Evolutionary conservation across 2,329 filamentous ascomycete genomes (phyloP).

Genomic region (Monilinia polystroma): DNA sequence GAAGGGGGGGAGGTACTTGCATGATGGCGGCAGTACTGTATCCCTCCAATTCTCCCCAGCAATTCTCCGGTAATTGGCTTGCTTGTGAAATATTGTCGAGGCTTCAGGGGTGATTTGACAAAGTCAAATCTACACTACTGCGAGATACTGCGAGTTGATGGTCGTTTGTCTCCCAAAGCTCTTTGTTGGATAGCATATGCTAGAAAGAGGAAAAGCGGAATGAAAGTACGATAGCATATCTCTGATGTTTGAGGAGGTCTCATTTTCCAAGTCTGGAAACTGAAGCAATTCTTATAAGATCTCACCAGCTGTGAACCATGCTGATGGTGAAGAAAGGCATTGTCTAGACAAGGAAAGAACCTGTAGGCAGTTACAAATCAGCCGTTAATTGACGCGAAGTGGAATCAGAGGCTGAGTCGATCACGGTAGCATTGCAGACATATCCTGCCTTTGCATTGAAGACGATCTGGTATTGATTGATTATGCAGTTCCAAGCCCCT

Average conservation of each 20-base stretch:
- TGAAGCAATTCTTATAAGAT: neutral
- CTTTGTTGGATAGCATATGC: too few relatives aligned
- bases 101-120: too few relatives aligned
- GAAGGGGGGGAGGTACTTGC: too few relatives aligned
- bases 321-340: neutral
- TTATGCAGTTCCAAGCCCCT: constrained; percentile 6
- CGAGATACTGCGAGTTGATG: too few relatives aligned
- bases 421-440: neutral
- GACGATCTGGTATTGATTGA: neutral
- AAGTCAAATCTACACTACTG: too few relatives aligned
- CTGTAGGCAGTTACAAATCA: neutral
- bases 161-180: too few relatives aligned
- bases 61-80: too few relatives aligned
- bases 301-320: neutral
- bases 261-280: neutral
- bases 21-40: too few relatives aligned
- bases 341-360: neutral
- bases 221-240: neutral
- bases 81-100: too few relatives aligned
- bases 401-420: neutral
- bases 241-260: neutral
- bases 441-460: neutral
- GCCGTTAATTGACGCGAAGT: neutral
- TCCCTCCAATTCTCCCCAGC: too few relatives aligned
- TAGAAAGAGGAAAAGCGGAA: neutral